These are phyloP conservation scores for Scedosporium dehoogii DNA, from an alignment of 2,329 filamentous ascomycete genomes.

Conservation along the genomic window DNA sequence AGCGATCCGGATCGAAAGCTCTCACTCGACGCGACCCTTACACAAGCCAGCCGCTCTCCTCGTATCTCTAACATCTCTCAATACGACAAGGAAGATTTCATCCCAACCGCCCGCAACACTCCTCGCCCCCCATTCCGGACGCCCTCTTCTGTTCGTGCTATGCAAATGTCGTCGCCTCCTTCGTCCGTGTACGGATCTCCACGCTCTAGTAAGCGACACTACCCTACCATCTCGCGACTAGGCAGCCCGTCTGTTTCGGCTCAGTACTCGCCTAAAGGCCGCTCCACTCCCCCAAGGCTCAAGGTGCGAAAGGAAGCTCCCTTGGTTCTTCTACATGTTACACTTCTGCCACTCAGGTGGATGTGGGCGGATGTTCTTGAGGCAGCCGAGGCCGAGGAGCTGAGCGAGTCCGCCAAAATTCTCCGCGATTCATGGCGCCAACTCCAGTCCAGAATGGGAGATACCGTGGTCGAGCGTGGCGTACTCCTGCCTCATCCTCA, in stretches of 20 bases:
- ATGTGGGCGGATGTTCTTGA: conserved; percentile 50
- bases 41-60: conserved; percentile 25
- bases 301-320: conserved; percentile 49
- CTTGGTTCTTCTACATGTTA: conserved; percentile 69
- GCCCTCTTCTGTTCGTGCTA: conserved; percentile 56
- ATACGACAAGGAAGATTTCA: conserved; percentile 36
- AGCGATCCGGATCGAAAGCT: conserved; percentile 20
- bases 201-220: conserved; percentile 38
- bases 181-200: conserved; percentile 47
- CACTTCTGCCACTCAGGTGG: conserved; percentile 60
- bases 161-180: conserved; percentile 62
- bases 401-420: conserved; percentile 35
- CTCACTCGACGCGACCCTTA: conserved; percentile 11
- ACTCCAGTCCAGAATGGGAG: conserved; percentile 59
- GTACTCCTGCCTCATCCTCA: conserved; percentile 69
- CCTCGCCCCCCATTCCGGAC: conserved; percentile 58
- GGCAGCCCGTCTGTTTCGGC: conserved; percentile 43
- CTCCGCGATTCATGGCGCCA: conserved; percentile 56
- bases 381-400: conserved; percentile 25
- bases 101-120: conserved; percentile 46
- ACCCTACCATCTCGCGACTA: conserved; percentile 40
- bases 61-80: conserved; percentile 43
- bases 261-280: conserved; percentile 45
- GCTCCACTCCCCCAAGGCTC: conserved; percentile 45
- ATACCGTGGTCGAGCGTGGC: conserved; percentile 64